A percentile compares a stretch with the other conserved stretches of the same genome.
Conservation (phyloP, 345 rosid species). For the Atalantia buxifolia region DNA sequence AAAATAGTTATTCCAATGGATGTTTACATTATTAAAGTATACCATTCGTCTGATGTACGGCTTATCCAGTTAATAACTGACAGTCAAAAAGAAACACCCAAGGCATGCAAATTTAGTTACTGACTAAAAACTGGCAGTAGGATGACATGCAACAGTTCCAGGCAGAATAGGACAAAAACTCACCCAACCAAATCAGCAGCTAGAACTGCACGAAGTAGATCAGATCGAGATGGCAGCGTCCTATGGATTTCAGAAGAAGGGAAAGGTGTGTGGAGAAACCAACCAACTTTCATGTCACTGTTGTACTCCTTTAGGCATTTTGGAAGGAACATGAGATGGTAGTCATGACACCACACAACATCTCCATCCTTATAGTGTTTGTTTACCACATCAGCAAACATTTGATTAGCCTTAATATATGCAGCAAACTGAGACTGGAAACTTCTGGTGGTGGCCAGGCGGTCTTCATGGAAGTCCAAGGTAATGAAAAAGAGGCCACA, state of each 20-base stretch:
- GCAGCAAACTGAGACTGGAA: conserved; percentile 98
- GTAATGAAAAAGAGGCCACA: conserved; percentile 99
- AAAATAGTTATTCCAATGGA: neutral
- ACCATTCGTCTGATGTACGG: neutral
- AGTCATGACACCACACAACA: conserved; percentile 99
- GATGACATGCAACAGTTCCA: neutral
- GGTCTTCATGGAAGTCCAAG: conserved; percentile 99
- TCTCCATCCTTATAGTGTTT: conserved; percentile 95
- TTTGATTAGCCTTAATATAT: conserved; percentile 93
- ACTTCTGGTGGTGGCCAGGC: conserved; percentile 96
- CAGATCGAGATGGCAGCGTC: conserved; percentile 93
- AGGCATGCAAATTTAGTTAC: neutral
- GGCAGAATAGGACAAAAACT: conserved; percentile 22
- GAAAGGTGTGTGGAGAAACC: conserved; percentile 99
- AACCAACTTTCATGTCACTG: conserved; percentile 92
- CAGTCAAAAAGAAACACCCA: neutral
- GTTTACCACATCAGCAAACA: conserved; percentile 97
- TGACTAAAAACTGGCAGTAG: neutral
- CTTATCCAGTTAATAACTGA: neutral
- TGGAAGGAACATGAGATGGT: conserved; percentile 98
- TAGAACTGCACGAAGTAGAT: conserved; percentile 91
- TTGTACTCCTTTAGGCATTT: conserved; percentile 86
- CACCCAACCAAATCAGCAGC: conserved; percentile 99
- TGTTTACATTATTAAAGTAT: neutral
- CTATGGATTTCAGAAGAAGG: conserved; percentile 99